These are phyloP conservation scores for Onygenales sp. DNA, from an alignment of 2,329 filamentous ascomycete genomes.

Conservation along the genomic window DNA sequence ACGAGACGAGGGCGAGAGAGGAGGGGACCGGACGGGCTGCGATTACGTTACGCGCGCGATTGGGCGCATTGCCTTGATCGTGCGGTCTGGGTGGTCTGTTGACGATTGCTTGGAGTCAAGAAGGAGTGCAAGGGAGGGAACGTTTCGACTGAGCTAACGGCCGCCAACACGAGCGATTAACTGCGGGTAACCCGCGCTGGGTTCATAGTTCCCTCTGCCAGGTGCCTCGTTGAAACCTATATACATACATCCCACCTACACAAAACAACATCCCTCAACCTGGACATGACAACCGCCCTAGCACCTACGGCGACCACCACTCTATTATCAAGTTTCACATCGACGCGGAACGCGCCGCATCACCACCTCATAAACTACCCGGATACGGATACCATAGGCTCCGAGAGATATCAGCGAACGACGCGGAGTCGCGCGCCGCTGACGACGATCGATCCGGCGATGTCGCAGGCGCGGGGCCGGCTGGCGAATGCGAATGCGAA, in stretches of 20 bases:
- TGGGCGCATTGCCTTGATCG: too few species aligned
- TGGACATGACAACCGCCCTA: slow-evolving; percentile 12
- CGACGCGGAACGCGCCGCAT: slow-evolving; percentile 3
- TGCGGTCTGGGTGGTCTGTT: too few species aligned
- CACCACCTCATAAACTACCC: neutral
- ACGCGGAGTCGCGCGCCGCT: slow-evolving; percentile 4
- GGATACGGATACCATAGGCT: neutral
- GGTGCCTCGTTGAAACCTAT: too few species aligned
- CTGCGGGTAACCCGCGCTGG: too few species aligned
- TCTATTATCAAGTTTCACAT: neutral
- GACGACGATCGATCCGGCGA: slow-evolving; percentile 3
- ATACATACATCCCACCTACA: neutral
- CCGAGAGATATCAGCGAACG: slow-evolving; percentile 2
- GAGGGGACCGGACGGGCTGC: too few species aligned
- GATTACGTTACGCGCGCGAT: too few species aligned
- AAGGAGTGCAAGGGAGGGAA: too few species aligned
- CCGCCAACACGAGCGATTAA: too few species aligned
- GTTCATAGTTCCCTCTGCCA: too few species aligned
- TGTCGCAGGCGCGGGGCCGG: slow-evolving; percentile 9
- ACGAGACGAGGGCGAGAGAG: too few species aligned
- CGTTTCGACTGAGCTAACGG: too few species aligned
- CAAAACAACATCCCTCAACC: neutral
- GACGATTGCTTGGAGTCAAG: too few species aligned
- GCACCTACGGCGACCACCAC: slow-evolving; percentile 6
- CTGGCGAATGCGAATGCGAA: slow-evolving; percentile 3